phyloP scores from a whole-genome alignment of 371 early-diverging fungal species.

The Mucor mucedo region DNA sequence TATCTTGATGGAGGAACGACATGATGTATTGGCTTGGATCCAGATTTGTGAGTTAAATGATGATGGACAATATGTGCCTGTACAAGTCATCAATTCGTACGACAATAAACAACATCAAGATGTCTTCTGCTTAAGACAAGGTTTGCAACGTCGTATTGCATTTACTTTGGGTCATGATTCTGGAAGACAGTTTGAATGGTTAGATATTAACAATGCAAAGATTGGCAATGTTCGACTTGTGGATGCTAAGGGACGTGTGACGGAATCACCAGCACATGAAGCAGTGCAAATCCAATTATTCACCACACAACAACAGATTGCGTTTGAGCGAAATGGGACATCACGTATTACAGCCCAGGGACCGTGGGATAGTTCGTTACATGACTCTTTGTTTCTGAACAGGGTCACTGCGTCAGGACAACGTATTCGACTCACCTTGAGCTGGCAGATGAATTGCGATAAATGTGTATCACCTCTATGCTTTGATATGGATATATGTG shows the following conservation, averaged over 20 bases:
- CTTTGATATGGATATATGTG: slow-evolving; percentile 60
- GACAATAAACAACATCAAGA: slow-evolving; percentile 36
- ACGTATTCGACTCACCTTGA: slow-evolving; percentile 56
- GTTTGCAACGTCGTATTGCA: slow-evolving; percentile 75
- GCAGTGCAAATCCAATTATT: slow-evolving; percentile 49
- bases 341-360: slow-evolving; percentile 48
- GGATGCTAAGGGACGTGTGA: slow-evolving; percentile 64
- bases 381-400: slow-evolving; percentile 76
- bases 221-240: slow-evolving; percentile 71
- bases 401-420: slow-evolving; percentile 64
- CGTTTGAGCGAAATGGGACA: slow-evolving; percentile 54
- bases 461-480: slow-evolving; percentile 51
- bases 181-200: slow-evolving; percentile 68
- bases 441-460: slow-evolving; percentile 57
- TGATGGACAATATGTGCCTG: slow-evolving; percentile 73
- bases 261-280: slow-evolving; percentile 46
- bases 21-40: slow-evolving; percentile 64
- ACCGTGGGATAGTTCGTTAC: slow-evolving; percentile 87
- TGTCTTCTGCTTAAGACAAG: slow-evolving; percentile 75
- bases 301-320: slow-evolving; percentile 36
- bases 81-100: slow-evolving; percentile 43
- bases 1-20: slow-evolving; percentile 61
- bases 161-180: slow-evolving; percentile 69
- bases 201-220: slow-evolving; percentile 36
- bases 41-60: slow-evolving; percentile 67